Base-by-base conservation (phyloP, 2,329 filamentous ascomycete species). In the Neoscytalidium dimidiatum region DNA sequence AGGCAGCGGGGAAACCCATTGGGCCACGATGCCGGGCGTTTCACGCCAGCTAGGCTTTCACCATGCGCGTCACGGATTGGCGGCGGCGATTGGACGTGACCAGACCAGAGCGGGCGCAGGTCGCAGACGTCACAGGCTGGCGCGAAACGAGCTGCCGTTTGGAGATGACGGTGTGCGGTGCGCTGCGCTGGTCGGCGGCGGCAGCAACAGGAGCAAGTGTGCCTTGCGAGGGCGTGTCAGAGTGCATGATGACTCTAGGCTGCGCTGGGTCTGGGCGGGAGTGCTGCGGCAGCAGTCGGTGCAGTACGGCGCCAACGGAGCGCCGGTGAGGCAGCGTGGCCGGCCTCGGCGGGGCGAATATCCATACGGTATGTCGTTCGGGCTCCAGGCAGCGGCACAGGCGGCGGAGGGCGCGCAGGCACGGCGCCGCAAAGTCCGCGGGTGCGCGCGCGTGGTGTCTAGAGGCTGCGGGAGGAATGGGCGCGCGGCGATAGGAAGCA, bases 401-500 rank as follows among this genome's bases (percentile, higher is more conserved):
- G 9, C 52, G 52, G 52, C 51, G 19, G 5, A 13, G 28, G 14
- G 3, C 14, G 49, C 29, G 53, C 53, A 44, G 21, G 21, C 53
- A 41, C 43, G 43, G 38, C 23, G n/a, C 51, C 51, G 51, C n/a
- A 53, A 53, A 38, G 29, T 38, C 29, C 29, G 48, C 14, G 19
- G 29, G 9, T 23, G 52, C 8, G 51, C 17, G 6, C 8, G 33
- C 58, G 35, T 8, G 46, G 49, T 60, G n/a, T n/a, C n/a, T n/a
- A n/a, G n/a, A n/a, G n/a, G n/a, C n/a, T n/a, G n/a, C n/a, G n/a
- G 67, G 66, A 17, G 26, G 21, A 17, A 7, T 13, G 23, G 9
- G 46, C 65, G 62, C 66, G 68, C 44, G 68, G 64, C 57, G 51
- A 29, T 57, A 38, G 56, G 67, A 65, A 67, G 63, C 19, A 60